Evolutionary conservation across 208 protist genomes (phyloP), one percentile per base, ranked within the genome.

Genomic region (Naegleria fowleri): DNA sequence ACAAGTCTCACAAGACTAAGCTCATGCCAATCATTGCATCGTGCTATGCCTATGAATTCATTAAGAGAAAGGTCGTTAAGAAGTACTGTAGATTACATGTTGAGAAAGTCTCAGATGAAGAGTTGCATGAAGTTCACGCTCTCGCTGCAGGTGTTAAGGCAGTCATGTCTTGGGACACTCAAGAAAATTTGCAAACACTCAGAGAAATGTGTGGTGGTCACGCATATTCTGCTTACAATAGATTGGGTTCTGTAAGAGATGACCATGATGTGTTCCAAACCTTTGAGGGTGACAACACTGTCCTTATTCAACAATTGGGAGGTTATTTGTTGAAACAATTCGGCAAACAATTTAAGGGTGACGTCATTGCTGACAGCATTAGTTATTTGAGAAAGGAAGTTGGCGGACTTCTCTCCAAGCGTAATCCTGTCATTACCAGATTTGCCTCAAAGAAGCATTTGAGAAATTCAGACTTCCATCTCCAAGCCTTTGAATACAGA

Each of bases 251-350:
- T n/a, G 16, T 91, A 0, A 43, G n/a, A 43, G 38, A 91, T 51
- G 58, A 83, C 39, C 7, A 76, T 29, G 83, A 91, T 67, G 16
- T 83, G 0, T 48, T 76, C 13, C 33, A 40, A 88, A 94, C 93
- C 38, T 94, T 90, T 39, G 93, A 94, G 58, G 93, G 93, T 88
- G 93, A 92, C 11, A 94, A 94, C 38, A 88, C 91, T 25, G 93
- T 94, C 19, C 85, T 94, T 5, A 51, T 93, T 7, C 93, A 94
- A 91, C 92, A 93, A 48, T 91, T 92, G n/a, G 29, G 90, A 9
- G 43, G 84, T 15, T 86, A 90, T 33, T 76, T 91, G 19, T 48
- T 91, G 52, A 67, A 76, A 41, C 5, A 83, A 58, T 88, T 88
- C n/a, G n/a, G 7, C 5, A 19, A 9, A 25, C 39, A 88, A 58